Percentiles rank a stretch among this genome's conserved stretches.
phyloP scores from a whole-genome alignment of 176 grass and related monocot species.

The Musa acuminata region DNA sequence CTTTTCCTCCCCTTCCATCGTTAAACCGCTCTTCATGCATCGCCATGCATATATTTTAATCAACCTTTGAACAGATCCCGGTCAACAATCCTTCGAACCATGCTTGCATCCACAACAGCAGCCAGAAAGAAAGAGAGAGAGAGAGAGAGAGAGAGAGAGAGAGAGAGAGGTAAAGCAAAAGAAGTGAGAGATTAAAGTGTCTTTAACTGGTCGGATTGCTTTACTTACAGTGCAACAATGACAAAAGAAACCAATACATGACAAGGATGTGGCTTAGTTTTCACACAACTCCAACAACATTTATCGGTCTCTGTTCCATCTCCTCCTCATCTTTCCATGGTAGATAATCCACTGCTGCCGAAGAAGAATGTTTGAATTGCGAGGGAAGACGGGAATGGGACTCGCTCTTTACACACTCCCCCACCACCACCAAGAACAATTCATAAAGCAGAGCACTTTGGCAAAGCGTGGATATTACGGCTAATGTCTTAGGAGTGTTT shows the following conservation, averaged over 20 bases:
- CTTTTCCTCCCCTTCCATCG: neutral
- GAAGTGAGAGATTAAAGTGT: neutral
- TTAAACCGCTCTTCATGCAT: too few relatives aligned
- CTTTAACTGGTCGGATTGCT: constrained; percentile 8
- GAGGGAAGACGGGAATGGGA: constrained; percentile 31
- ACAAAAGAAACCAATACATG: neutral
- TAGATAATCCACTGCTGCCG: neutral
- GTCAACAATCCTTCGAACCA: too few relatives aligned
- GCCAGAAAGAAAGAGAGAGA: neutral
- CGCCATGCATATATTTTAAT: too few relatives aligned
- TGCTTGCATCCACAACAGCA: too few relatives aligned
- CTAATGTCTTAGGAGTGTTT: constrained; percentile 45
- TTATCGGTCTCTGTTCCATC: too few relatives aligned
- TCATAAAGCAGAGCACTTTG: constrained; percentile 38
- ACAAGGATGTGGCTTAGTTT: neutral
- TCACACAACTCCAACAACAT: too few relatives aligned
- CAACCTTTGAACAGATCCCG: too few relatives aligned
- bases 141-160: neutral
- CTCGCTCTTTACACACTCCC: constrained; percentile 27
- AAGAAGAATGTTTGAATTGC: constrained; percentile 29
- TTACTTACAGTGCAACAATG: constrained; percentile 2
- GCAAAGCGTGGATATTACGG: constrained; percentile 35
- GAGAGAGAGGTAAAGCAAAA: neutral
- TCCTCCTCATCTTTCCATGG: too few relatives aligned
- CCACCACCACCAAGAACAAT: constrained; percentile 10